A percentile compares a stretch with the other conserved stretches of the same genome.
phyloP scores from a whole-genome alignment of 2,329 filamentous ascomycete genomes.

The Pseudocercospora fijiensis region DNA sequence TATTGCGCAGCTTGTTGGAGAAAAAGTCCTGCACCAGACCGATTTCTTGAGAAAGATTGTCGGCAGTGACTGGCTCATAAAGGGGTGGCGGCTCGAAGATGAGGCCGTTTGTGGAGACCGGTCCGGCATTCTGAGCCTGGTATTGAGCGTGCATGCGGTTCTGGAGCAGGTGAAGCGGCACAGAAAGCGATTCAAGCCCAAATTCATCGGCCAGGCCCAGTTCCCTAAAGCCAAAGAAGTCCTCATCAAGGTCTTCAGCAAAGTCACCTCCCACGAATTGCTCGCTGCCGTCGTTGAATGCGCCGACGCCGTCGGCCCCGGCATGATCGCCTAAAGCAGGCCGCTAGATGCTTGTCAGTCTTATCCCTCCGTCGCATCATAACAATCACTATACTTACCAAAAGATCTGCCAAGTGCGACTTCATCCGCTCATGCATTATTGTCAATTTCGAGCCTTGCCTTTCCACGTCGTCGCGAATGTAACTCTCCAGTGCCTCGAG shows the following conservation, averaged over 20 bases:
- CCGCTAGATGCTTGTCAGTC: constrained; percentile 49
- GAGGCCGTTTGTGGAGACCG: constrained; percentile 58
- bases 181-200: constrained; percentile 80
- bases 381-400: constrained; percentile 47
- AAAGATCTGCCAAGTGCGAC: constrained; percentile 82
- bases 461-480: constrained; percentile 89
- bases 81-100: constrained; percentile 67
- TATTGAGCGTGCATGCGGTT: constrained; percentile 83
- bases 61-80: constrained; percentile 74
- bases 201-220: constrained; percentile 90
- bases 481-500: constrained; percentile 80
- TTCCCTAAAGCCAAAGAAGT: constrained; percentile 98
- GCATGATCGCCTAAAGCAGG: constrained; percentile 76
- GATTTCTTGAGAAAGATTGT: constrained; percentile 76
- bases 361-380: neutral
- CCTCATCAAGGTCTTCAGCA: constrained; percentile 94
- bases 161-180: constrained; percentile 90
- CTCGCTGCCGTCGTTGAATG: constrained; percentile 95
- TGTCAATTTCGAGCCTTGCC: constrained; percentile 73
- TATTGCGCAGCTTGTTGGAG: constrained; percentile 80
- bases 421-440: constrained; percentile 95
- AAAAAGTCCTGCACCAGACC: constrained; percentile 91
- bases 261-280: constrained; percentile 97
- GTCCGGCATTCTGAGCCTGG: constrained; percentile 70
- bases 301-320: constrained; percentile 78